Conservation (phyloP, 139 green algal species). For the Eudorina sp. region DNA sequence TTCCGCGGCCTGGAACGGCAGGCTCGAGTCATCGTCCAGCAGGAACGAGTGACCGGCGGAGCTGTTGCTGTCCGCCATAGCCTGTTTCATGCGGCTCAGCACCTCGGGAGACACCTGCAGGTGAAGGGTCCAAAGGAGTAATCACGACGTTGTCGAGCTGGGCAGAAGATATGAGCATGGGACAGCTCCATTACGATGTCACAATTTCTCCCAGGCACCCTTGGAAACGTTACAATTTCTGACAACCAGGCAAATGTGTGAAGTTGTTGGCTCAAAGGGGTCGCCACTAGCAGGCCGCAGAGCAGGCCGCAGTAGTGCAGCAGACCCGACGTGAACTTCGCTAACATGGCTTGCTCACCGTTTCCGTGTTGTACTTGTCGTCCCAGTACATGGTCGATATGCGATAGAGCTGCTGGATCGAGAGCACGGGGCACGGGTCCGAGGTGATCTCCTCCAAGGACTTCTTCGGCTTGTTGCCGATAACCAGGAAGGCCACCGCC, state of each 20-base stretch:
- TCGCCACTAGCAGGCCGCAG: no score
- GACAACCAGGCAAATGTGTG: no score
- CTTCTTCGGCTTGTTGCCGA: constrained; percentile 98
- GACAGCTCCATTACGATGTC: no score
- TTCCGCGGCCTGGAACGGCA: constrained; percentile 83
- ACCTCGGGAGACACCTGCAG: constrained; percentile 72
- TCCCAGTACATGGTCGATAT: constrained; percentile 99
- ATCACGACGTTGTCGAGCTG: no score
- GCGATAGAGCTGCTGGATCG: constrained; percentile 98
- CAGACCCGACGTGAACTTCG: no score
- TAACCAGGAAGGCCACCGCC: constrained; percentile 96
- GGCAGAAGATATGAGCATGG: no score
- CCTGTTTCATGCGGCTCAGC: constrained; percentile 87
- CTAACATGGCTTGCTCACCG: constrained; percentile 67
- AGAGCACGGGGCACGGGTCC: constrained; percentile 95
- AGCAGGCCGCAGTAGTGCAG: no score
- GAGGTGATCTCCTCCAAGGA: constrained; percentile 95
- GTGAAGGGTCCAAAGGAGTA: no score
- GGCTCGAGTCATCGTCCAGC: constrained; percentile 96
- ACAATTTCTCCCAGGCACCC: no score
- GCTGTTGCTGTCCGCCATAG: constrained; percentile 90
- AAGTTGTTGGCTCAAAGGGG: no score
- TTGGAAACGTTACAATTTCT: no score
- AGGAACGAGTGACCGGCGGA: constrained; percentile 93
- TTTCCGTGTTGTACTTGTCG: constrained; percentile 97